A percentile compares a stretch with the other conserved stretches of the same genome.
These are phyloP conservation scores for Bolboschoenus planiculmis DNA, from an alignment of 176 grass and related monocot species.

Conservation along the genomic window DNA sequence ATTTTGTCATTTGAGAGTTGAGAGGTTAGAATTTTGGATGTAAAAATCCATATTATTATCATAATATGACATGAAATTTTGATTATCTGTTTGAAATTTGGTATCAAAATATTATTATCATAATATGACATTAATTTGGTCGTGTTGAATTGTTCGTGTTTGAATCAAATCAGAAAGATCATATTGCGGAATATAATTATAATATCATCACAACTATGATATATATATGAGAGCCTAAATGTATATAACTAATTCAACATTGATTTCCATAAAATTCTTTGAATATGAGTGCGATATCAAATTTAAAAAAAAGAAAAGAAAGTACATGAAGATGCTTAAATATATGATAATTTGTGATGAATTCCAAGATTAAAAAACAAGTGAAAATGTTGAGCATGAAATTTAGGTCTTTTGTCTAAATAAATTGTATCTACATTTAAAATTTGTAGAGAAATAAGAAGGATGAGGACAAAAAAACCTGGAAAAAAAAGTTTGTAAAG, in stretches of 20 bases:
- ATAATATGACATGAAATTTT: no score
- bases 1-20: background rate
- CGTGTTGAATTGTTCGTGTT: no score
- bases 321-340: background rate
- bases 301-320: background rate
- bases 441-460: background rate
- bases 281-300: background rate
- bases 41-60: background rate
- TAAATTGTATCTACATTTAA: background rate
- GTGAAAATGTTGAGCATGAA: background rate
- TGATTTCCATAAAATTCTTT: no score
- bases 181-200: no score
- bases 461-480: background rate
- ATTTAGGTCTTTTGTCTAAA: background rate
- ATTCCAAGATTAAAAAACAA: background rate
- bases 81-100: no score
- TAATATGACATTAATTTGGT: no score
- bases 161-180: no score
- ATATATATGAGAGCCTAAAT: background rate
- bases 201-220: background rate
- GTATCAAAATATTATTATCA: no score
- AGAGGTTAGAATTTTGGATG: background rate
- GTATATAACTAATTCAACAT: background rate
- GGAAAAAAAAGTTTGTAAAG: background rate
- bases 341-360: background rate